Base-by-base conservation (phyloP, 495 filamentous ascomycete genomes). In the Neurospora sp. region DNA sequence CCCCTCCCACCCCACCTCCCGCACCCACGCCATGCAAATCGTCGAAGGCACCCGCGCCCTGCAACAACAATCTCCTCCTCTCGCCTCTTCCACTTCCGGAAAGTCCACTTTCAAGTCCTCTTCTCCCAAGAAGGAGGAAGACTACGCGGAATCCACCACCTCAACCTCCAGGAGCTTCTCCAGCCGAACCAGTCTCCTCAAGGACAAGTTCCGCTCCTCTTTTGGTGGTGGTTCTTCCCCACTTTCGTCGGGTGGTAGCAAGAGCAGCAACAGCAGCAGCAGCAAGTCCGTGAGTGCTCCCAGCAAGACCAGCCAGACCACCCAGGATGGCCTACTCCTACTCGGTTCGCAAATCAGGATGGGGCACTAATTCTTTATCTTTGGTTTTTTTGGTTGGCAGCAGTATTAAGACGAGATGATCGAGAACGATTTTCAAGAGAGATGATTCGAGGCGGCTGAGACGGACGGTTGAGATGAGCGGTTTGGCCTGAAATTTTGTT, bases 161-260 rank as follows among this genome's bases (percentile, higher is more conserved):
- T 74, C 45, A 27, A 38, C 72, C 39, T 70, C 74, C 10, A 73
- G 27, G 27, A 31, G 76, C 68, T 70, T 76, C 65, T 76, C 75
- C 35, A 76, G 73, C 73, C 74, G 72, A 31, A n/a, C 74, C 9
- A n/a, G 68, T 53, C 73, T 75, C 10, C 74, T 76, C 59, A 80
- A 77, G 72, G 68, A 71, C 31, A 76, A 75, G 41, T 4, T 75
- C 68, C 71, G 68, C 61, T 41, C 42, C 22, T 40, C 42, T 20
- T 38, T 8, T 3, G 40, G 31, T 0, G 27, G 27, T 31, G 27
- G 27, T n/a, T 38, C 71, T 0, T 40, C 61, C 0, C 65, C 74
- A 0, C 73, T 74, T 5, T 22, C 48, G 3, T 69, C 27, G 27
- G 27, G 27, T 31, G 45, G 4, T 1, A 53, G 10, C 74, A 20